Evolutionary conservation across 2,329 filamentous ascomycete genomes (phyloP), one percentile per base, ranked within the genome.

Genomic region (Colletotrichum tamarilloi): DNA sequence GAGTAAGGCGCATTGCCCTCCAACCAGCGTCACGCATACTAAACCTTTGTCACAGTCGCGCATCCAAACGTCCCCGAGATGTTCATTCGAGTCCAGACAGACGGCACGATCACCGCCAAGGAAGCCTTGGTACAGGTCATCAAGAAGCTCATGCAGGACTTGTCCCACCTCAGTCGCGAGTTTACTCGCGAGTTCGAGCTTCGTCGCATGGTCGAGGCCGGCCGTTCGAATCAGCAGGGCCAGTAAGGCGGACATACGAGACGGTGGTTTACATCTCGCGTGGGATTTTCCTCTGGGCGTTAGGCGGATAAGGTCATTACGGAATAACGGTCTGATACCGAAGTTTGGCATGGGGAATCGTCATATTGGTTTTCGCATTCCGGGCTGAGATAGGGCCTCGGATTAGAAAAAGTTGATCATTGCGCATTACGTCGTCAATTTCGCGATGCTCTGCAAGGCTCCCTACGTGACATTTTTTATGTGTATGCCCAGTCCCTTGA

Each of bases 141-240:
- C 85, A 91, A 93, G 82, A 92, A 95, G 76, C 88, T 98, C 58
- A 93, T 99, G 75, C 89, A 91, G 72, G 92, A 97, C 76, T 90
- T 98, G 68, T 92, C 92, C 68, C 92, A 92, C 76, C 87, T 99
- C 72, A 93, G 93, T 75, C 91, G 94, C 76, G 94, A 97, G 80
- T 98, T 98, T 82, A 97, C 94, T 24, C 95, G 96, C 80, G 96
- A 98, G 83, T 97, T 92, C 84, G 94, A 97, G 83, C 85, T 97
- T 78, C 92, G 94, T 79, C 95, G 95, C 84, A 96, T 97, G 89
- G 94, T 92, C 73, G 90, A 90, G 57, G 91, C 90, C 26, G 89
- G 90, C 64, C 67, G 73, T n/a, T 70, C 70, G 22, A 69, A 69
- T 26, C 90, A 92, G 75, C 86, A 89, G 78, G 87, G 62, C 30